Percentiles rank a stretch among this genome's conserved stretches.
These are phyloP conservation scores for Clavispora vitiphila DNA, from an alignment of 805 yeast species.

Conservation along the genomic window DNA sequence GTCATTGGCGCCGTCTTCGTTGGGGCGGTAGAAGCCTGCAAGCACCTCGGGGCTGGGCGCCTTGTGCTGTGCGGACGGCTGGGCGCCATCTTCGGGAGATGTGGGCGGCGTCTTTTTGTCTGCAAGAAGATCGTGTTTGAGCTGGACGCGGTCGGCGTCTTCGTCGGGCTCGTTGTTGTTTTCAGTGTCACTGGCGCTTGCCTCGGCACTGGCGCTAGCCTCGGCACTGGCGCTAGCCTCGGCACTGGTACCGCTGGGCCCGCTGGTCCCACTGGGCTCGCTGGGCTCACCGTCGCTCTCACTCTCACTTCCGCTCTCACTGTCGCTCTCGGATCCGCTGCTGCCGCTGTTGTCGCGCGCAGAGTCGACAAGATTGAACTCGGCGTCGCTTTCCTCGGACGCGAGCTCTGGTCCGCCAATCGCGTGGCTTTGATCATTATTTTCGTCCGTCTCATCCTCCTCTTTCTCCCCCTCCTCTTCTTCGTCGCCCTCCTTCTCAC, in stretches of 20 bases:
- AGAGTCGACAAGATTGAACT: conserved; percentile 3
- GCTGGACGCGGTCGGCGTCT: conserved; percentile 12
- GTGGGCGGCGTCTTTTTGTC: conserved; percentile 12
- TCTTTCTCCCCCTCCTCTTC: conserved; percentile 12
- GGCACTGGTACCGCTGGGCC: no score
- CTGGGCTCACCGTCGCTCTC: conserved; percentile 14
- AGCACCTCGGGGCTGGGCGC: not conserved
- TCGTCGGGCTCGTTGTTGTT: conserved; percentile 17
- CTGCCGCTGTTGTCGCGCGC: not conserved
- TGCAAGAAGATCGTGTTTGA: conserved; percentile 13
- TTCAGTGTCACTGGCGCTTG: conserved; percentile 1
- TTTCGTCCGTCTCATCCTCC: conserved; percentile 6
- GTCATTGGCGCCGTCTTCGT: conserved; percentile 63
- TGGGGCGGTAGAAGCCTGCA: conserved; percentile 46
- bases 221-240: no score
- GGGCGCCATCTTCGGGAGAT: conserved; percentile 1
- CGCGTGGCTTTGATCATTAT: conserved; percentile 8
- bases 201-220: no score
- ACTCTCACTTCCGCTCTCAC: not conserved
- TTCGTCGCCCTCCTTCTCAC: conserved; percentile 13
- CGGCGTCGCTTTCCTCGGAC: conserved; percentile 13
- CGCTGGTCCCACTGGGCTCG: no score
- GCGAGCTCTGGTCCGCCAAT: conserved; percentile 20
- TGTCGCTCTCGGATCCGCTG: not conserved
- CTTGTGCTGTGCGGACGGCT: not conserved